Evolutionary conservation across 225 moss, liverwort and hornwort genomes (phyloP), one percentile per base, ranked within the genome.

Genomic region (Pseudisothecium myosuroides): DNA sequence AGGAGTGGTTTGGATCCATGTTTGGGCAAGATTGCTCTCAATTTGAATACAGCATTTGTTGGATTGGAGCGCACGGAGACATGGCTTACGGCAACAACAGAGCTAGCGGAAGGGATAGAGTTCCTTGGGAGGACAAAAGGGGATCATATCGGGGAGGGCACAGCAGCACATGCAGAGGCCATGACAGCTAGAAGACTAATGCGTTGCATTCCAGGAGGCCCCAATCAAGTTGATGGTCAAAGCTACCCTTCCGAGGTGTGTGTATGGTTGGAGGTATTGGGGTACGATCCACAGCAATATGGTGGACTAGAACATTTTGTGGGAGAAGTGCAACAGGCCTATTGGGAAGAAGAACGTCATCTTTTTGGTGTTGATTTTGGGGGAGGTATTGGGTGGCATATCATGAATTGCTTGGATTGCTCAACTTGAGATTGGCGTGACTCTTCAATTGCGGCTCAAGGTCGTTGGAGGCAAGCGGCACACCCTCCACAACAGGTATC

Each of bases 381-480:
- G 0, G 7, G 68, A 13, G 22, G 68, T 0, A n/a, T 68, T 4
- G n/a, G n/a, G 1, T 68, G n/a, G 68, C 4, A 3, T 0, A 12
- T 68, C 0, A 4, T 68, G 0, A n/a, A 68, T 2, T 68, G 1
- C 0, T 4, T 68, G 4, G 68, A 69, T 11, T 69, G 23, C 8
- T 8, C 2, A 0, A 69, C 39, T 7, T 0, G 0, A 23, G 8
- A 69, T 1, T 69, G 14, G 69, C 24, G 4, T 2, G 0, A 21
- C 14, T 1, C 23, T 69, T 4, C 14, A 4, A 12, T 4, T 4
- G 3, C 0, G 0, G 0, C 0, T 0, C 39, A 7, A 1, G 7
- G 23, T 14, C 1, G 14, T 0, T 23, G 24, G 23, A 69, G 23
- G 4, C 14, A 69, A 14, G 14, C 2, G 0, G 0, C 0, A 23